phyloP scores from a whole-genome alignment of 2,329 filamentous ascomycete genomes.

The Sporothrix mexicana region DNA sequence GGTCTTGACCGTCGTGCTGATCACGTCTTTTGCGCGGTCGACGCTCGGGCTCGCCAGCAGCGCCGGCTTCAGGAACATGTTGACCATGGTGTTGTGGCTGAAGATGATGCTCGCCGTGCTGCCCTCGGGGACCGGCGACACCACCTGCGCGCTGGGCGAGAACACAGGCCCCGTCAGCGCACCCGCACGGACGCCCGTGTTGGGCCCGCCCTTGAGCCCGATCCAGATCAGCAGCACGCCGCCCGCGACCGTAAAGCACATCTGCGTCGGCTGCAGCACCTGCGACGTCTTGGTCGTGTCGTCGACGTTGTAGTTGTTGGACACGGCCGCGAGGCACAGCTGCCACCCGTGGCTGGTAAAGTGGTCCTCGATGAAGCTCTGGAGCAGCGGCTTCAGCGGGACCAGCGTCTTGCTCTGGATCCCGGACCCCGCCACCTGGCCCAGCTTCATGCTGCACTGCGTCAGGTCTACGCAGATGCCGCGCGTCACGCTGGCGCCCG shows the following conservation, averaged over 20 bases:
- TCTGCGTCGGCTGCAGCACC: neutral
- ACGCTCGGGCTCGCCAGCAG: neutral
- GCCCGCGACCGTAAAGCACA: neutral
- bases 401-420: neutral
- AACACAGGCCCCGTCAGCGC: neutral
- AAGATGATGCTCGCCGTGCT: conserved; percentile 14
- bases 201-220: conserved; percentile 5
- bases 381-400: neutral
- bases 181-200: neutral
- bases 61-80: neutral
- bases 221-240: conserved; percentile 6
- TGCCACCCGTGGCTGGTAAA: neutral
- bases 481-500: neutral
- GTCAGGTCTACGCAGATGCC: conserved; percentile 10
- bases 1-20: neutral
- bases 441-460: neutral
- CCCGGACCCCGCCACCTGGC: neutral
- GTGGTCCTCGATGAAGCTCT: neutral
- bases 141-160: neutral
- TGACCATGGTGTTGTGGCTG: conserved; percentile 3
- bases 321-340: neutral
- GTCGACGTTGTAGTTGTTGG: neutral
- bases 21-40: neutral
- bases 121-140: neutral
- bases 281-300: neutral